Percentiles rank a stretch among this genome's conserved stretches.
phyloP scores from a whole-genome alignment of 306 rosid species.

The Sicyos baderoa region DNA sequence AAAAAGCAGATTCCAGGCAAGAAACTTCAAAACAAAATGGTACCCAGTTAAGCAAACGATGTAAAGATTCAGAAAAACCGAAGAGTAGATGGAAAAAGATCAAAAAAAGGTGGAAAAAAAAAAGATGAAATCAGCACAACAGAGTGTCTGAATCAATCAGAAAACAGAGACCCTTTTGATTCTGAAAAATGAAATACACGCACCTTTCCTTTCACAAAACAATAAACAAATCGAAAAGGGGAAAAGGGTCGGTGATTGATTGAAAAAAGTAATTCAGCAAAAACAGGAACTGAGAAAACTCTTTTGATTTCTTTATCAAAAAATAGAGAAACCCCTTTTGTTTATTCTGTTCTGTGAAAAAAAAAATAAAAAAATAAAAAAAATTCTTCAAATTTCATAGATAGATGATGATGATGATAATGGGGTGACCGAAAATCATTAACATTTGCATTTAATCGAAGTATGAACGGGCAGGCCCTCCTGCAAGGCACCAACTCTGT shows the following conservation, averaged over 20 bases:
- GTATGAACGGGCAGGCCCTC: neutral
- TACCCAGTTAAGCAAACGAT: neutral
- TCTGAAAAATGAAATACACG: neutral
- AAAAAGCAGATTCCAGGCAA: neutral
- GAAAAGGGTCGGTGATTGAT: slow-evolving; percentile 13
- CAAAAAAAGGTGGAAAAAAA: neutral
- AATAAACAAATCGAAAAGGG: slow-evolving; percentile 7
- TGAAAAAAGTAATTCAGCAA: neutral
- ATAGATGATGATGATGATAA: neutral
- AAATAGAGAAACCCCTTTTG: too few relatives aligned
- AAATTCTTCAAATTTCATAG: neutral
- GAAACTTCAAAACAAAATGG: slow-evolving; percentile 1
- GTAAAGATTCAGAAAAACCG: neutral
- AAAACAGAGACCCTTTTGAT: neutral
- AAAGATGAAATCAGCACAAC: neutral
- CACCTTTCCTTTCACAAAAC: neutral
- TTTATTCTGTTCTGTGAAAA: neutral
- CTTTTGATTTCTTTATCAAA: neutral
- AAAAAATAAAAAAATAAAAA: too few relatives aligned
- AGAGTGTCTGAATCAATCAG: neutral
- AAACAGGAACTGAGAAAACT: neutral
- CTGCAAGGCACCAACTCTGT: slow-evolving; percentile 14
- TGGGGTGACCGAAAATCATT: neutral
- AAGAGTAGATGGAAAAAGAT: neutral
- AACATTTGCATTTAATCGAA: slow-evolving; percentile 9